These are phyloP conservation scores for Papilionanthe hybrid DNA, from an alignment of 116 monocot genomes.

Conservation along the genomic window DNA sequence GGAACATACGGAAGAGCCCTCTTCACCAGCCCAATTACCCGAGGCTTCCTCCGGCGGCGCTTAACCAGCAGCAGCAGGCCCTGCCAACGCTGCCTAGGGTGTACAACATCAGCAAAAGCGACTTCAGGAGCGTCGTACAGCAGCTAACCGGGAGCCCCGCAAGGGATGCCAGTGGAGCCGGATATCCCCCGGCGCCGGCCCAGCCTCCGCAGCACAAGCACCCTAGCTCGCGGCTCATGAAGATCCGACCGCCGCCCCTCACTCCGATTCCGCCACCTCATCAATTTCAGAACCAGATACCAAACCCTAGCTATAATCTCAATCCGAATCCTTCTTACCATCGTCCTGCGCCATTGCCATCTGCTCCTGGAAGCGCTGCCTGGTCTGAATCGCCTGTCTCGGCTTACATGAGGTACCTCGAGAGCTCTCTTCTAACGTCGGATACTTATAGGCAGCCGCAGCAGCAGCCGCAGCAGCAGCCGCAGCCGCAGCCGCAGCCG, in stretches of 20 bases:
- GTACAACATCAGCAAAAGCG: slow-evolving; percentile 94
- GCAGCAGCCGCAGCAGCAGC: neutral
- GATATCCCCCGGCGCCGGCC: slow-evolving; percentile 14
- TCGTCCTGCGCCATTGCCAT: slow-evolving; percentile 18
- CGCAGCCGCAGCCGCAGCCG: neutral
- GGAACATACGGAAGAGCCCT: slow-evolving; percentile 63
- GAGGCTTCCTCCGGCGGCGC: slow-evolving; percentile 7
- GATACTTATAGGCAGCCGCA: slow-evolving; percentile 15
- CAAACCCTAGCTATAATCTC: slow-evolving; percentile 19
- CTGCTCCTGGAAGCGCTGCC: neutral
- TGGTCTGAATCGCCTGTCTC: slow-evolving; percentile 56
- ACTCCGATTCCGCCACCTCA: slow-evolving; percentile 46
- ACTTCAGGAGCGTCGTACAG: slow-evolving; percentile 86
- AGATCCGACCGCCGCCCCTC: slow-evolving; percentile 71
- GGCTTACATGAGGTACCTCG: slow-evolving; percentile 72
- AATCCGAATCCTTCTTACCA: slow-evolving; percentile 11
- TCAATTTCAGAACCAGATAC: slow-evolving; percentile 15
- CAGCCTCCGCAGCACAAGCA: slow-evolving; percentile 29
- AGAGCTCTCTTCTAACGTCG: slow-evolving; percentile 53
- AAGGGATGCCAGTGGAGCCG: slow-evolving; percentile 16
- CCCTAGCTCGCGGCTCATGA: slow-evolving; percentile 50
- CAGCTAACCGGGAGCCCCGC: slow-evolving; percentile 74
- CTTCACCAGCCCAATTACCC: slow-evolving; percentile 33
- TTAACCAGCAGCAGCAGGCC: slow-evolving; percentile 11
- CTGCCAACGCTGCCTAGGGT: slow-evolving; percentile 55